Base-by-base conservation (phyloP, 1,284 basidiomycete genomes). In the Rhodotorula sp. region DNA sequence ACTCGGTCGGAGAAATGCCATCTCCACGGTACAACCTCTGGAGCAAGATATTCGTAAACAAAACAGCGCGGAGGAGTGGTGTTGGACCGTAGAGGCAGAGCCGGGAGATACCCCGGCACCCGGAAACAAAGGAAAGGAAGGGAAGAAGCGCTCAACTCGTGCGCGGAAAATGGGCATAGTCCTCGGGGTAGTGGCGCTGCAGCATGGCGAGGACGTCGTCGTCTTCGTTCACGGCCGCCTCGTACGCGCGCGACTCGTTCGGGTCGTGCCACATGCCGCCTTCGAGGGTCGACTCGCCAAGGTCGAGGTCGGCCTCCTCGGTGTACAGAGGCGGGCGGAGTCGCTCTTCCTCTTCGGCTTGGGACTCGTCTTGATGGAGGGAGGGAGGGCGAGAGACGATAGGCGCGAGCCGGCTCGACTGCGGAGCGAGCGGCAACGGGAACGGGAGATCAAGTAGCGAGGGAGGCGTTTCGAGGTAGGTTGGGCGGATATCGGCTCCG, bases 381-480 rank as follows among this genome's bases (percentile, higher is more conserved):
- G 66, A 42, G 2, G 69, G 69, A 2, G 69, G 69, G 17, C 66
- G 69, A 4, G 62, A 62, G 26, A 71, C 51, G n/a, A 66, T 59
- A 20, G 64, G 49, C 18, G 56, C 64, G 55, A 67, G 60, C 29
- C 66, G 60, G 22, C 60, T 54, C 14, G 69, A 67, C 3, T 63
- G 46, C 7, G 66, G 69, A 3, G 69, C 66, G 29, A 46, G 55
- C 1, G 69, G 69, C 54, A 71, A 55, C 0, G 69, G 69, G 49
- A 57, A 67, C 22, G 69, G 69, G 20, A 71, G 59, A 45, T 71
- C 69, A 51, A 64, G 63, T 6, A 71, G 62, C 12, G 66, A 26
- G 1, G 66, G 66, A 6, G 69, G 69, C 22, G 60, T 60, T 10
- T 54, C 48, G 54, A 49, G n/a, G 37, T 71, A 63, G 3, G 69